Evolutionary conservation across 2,329 filamentous ascomycete genomes (phyloP), one percentile per base, ranked within the genome.

Genomic region (Aspergillus aculeatus): DNA sequence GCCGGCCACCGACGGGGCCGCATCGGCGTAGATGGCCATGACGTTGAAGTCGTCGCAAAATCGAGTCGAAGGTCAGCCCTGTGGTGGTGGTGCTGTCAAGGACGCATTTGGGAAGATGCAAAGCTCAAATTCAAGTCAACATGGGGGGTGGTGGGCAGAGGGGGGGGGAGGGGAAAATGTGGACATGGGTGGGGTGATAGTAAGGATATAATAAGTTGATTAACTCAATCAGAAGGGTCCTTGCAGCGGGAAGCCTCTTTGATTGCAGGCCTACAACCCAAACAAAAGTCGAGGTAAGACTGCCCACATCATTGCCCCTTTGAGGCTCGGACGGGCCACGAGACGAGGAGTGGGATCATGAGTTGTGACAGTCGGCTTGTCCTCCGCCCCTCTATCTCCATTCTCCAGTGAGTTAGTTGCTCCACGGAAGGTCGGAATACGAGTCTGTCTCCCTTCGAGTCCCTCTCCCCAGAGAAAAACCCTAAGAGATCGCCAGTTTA

Each of bases 11-110:
- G 54, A 59, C 44, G 66, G 66, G 41, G 66, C 63, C 54, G 59
- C 47, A 57, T 67, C 64, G 31, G 60, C 38, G 55, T 61, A 62
- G 41, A 68, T 64, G 14, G 64, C 62, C 66, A 68, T 68, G 21
- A 24, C 57, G 56, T 47, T 31, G 38, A 44, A 23, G 51, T 44
- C 26, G 51, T 35, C 11, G 14, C 11, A 19, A 11, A 53, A 41
- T 12, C 2, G 9, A 3, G 51, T 53, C 50, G 26, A 23, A 41
- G 12, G 26, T 53, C 51, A 35, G 51, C 35, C 51, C n/a, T 52
- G 50, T 41, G 35, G 7, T 41, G 35, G 7, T 53, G 51, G 23
- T 53, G 51, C 51, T 41, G 51, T 41, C 51, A 47, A 50, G 32
- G 21, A 29, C 51, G 44, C 41, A n/a, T 12, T 4, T 2, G 14